Evolutionary conservation across 768 basidiomycete genomes (phyloP).

Genomic region (Lyophyllum decastes): DNA sequence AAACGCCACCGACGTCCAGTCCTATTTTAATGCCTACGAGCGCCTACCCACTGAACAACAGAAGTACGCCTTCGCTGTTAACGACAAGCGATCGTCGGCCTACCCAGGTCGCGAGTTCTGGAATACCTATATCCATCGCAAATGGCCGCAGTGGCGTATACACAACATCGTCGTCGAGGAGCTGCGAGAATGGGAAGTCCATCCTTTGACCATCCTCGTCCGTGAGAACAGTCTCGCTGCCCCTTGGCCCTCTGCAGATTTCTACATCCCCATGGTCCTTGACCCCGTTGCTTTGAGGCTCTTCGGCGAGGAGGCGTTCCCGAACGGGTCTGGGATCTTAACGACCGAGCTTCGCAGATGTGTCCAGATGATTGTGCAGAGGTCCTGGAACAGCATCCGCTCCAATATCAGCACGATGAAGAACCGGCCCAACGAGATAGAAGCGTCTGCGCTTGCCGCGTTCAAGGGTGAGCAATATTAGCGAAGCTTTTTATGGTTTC

Average conservation of each 20-base stretch:
- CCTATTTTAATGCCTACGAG: constrained; percentile 16
- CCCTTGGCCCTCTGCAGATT: no score
- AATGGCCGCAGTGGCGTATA: constrained; percentile 13
- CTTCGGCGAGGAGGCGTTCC: constrained; percentile 13
- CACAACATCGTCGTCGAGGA: constrained; percentile 11
- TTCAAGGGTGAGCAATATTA: constrained; percentile 9
- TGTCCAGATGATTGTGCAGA: constrained; percentile 1
- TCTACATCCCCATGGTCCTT: not conserved
- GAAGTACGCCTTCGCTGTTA: constrained; percentile 9
- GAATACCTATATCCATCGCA: constrained; percentile 8
- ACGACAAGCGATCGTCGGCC: not conserved
- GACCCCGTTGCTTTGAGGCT: constrained; percentile 9
- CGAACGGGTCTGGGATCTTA: not conserved
- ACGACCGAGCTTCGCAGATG: not conserved
- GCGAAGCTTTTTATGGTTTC: not conserved
- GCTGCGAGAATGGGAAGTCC: constrained; percentile 6
- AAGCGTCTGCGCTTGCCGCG: not conserved
- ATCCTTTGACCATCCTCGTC: constrained; percentile 5
- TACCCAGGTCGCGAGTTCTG: constrained; percentile 18
- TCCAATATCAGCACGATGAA: not conserved
- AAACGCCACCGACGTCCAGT: constrained; percentile 8
- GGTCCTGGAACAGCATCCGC: constrained; percentile 5
- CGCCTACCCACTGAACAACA: not conserved
- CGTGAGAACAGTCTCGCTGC: not conserved
- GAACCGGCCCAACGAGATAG: not conserved